Conservation (phyloP, 495 filamentous ascomycete genomes). For the Podospora tetraspora region DNA sequence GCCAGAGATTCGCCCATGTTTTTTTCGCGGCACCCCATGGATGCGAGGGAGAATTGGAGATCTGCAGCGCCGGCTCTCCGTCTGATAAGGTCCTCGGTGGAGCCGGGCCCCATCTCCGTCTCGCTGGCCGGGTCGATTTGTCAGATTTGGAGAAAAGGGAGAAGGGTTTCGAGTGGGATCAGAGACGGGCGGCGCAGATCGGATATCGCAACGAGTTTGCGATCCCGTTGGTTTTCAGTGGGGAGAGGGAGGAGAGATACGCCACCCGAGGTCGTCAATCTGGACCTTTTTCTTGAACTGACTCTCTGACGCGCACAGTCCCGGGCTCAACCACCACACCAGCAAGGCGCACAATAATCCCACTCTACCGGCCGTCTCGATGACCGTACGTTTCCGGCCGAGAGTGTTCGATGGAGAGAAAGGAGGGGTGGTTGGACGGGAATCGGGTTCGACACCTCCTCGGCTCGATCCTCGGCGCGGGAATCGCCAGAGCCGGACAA, state of each 20-base stretch:
- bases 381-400: not conserved
- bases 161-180: not conserved
- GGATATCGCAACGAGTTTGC: not conserved
- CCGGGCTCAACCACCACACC: not conserved
- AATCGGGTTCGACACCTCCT: not conserved
- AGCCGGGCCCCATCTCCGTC: conserved; percentile 1
- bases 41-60: not conserved
- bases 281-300: not conserved
- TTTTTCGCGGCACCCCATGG: conserved; percentile 10
- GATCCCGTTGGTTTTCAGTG: not conserved
- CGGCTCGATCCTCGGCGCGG: not conserved
- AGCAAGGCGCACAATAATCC: not conserved
- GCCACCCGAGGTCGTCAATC: not conserved
- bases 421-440: not conserved
- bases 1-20: conserved; percentile 33
- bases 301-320: not conserved
- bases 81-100: conserved; percentile 6
- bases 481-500: not conserved
- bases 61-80: not conserved
- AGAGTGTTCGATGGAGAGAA: not conserved
- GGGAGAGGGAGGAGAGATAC: not conserved
- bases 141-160: not conserved
- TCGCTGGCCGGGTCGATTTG: not conserved
- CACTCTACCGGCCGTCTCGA: not conserved
- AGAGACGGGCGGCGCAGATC: not conserved